These are phyloP conservation scores for Pseudocercospora macadamiae DNA, from an alignment of 2,329 filamentous ascomycete genomes.

Conservation along the genomic window DNA sequence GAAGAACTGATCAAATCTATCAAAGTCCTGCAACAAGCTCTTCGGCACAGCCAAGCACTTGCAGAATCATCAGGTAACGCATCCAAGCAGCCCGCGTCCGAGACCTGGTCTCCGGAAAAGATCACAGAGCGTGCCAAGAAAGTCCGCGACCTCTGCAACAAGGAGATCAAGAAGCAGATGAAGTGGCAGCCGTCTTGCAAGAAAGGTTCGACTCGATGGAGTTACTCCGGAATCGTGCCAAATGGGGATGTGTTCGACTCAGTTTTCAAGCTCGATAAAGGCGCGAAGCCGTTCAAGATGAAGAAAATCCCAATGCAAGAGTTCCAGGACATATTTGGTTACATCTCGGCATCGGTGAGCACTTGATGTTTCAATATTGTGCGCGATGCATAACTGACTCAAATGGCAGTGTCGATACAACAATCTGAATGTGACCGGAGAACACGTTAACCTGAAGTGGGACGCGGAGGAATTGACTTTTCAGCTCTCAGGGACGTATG, in stretches of 20 bases:
- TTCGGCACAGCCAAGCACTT: not conserved
- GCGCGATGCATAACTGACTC: not conserved
- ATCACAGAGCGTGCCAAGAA: slow-evolving; percentile 5
- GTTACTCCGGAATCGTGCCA: slow-evolving; percentile 6
- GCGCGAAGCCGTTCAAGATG: slow-evolving; percentile 7
- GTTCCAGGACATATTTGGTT: not conserved
- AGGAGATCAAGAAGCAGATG: slow-evolving; percentile 14
- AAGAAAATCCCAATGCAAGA: slow-evolving; percentile 1
- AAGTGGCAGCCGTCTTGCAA: slow-evolving; percentile 17
- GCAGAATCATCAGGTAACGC: not conserved
- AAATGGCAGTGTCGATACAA: slow-evolving; percentile 5
- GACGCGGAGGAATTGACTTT: slow-evolving; percentile 10
- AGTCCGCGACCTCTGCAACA: not conserved
- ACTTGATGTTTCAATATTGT: not conserved
- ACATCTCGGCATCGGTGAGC: slow-evolving; percentile 12
- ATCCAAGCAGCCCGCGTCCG: not conserved
- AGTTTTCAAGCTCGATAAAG: not conserved
- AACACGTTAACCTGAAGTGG: slow-evolving; percentile 9
- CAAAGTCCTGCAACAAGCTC: not conserved
- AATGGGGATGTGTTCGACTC: slow-evolving; percentile 2
- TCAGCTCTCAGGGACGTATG: slow-evolving; percentile 12
- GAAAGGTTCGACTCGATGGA: slow-evolving; percentile 5
- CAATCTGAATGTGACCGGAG: slow-evolving; percentile 1
- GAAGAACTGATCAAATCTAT: not conserved
- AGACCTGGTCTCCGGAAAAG: slow-evolving; percentile 2